A percentile compares a stretch with the other conserved stretches of the same genome.
These are phyloP conservation scores for Ochetophila trinervis DNA, from an alignment of 306 rosid genomes.

Conservation along the genomic window DNA sequence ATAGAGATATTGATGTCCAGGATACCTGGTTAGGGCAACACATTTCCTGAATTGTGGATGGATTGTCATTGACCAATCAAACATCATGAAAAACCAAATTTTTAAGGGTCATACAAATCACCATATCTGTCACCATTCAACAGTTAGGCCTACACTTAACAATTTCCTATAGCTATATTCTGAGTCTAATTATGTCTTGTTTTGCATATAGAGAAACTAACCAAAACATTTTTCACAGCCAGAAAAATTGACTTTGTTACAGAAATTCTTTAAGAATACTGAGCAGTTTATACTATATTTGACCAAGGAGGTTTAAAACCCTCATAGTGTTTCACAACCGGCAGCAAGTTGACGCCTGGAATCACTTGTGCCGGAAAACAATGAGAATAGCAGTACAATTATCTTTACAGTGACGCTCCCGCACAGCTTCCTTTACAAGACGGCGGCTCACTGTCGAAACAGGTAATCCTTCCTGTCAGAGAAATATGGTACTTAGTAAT, in stretches of 20 bases:
- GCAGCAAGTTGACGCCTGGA: constrained; percentile 7
- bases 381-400: constrained; percentile 79
- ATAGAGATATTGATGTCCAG: not conserved
- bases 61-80: not conserved
- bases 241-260: not conserved
- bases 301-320: not conserved
- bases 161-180: no score
- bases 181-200: no score
- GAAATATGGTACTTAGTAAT: not conserved
- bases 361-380: constrained; percentile 49
- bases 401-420: constrained; percentile 84
- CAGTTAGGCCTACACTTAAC: no score
- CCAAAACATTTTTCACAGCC: not conserved
- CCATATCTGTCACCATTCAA: not conserved
- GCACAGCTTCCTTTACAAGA: constrained; percentile 77
- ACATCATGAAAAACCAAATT: not conserved
- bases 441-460: constrained; percentile 61
- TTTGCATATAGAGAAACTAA: not conserved
- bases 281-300: no score
- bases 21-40: not conserved
- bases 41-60: not conserved
- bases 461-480: constrained; percentile 65
- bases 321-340: not conserved
- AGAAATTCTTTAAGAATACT: no score
- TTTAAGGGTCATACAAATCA: not conserved